A percentile compares a stretch with the other conserved stretches of the same genome.
Evolutionary conservation across 495 filamentous ascomycete genomes (phyloP).

Genomic region (Echria macrotheca): DNA sequence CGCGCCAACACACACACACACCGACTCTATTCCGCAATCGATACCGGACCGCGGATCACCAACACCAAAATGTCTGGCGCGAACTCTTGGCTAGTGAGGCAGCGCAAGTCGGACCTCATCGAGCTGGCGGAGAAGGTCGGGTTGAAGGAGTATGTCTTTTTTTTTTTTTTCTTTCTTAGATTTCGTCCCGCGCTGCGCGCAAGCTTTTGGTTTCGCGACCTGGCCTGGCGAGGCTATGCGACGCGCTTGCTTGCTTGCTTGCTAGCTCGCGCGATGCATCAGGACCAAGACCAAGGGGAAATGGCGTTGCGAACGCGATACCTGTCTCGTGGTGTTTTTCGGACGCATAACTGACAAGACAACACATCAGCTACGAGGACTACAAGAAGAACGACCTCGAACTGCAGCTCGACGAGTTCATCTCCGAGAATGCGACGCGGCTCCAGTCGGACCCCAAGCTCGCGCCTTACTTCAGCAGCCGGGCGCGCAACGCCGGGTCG

Average conservation of each 20-base stretch:
- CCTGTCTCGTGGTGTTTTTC: neutral
- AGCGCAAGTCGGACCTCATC: conserved; percentile 76
- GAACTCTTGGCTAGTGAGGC: conserved; percentile 70
- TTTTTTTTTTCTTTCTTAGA: conserved; percentile 19
- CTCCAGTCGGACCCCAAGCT: conserved; percentile 60
- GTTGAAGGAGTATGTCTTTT: conserved; percentile 58
- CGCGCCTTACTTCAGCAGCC: conserved; percentile 69
- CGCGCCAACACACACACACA: neutral
- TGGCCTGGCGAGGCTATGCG: too few species aligned
- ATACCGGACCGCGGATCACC: too few species aligned
- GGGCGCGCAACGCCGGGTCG: conserved; percentile 50
- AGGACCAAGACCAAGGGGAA: neutral
- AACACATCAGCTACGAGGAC: conserved; percentile 60
- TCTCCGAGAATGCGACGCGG: conserved; percentile 57
- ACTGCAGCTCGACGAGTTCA: conserved; percentile 65
- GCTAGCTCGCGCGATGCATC: neutral
- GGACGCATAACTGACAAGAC: too few species aligned
- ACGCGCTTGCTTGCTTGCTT: too few species aligned
- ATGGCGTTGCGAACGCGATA: neutral
- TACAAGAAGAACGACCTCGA: conserved; percentile 81
- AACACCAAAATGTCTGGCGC: conserved; percentile 43
- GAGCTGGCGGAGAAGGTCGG: conserved; percentile 70
- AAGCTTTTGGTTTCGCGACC: neutral
- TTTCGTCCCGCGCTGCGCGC: neutral
- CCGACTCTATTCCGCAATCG: conserved; percentile 14